These are phyloP conservation scores for Cicer arietinum DNA, from an alignment of 306 rosid genomes.

Conservation along the genomic window DNA sequence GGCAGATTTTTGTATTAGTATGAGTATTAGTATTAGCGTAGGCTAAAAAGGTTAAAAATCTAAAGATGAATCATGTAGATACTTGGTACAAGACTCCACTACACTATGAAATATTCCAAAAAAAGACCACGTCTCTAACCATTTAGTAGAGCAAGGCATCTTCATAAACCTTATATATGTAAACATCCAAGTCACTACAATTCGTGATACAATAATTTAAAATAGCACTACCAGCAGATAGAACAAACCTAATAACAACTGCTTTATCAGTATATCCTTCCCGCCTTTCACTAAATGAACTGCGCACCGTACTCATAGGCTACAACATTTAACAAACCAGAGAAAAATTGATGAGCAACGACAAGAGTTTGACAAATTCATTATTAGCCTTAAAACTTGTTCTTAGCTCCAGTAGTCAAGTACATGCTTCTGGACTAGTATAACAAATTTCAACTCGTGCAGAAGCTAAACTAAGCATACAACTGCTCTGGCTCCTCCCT, in stretches of 20 bases:
- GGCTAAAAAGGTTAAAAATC: neutral
- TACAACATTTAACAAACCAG: conserved; percentile 49
- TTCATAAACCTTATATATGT: conserved; percentile 9
- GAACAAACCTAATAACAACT: conserved; percentile 76
- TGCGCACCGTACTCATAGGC: conserved; percentile 88
- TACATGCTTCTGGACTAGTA: conserved; percentile 6
- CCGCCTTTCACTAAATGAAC: conserved; percentile 77
- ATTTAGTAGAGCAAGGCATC: conserved; percentile 18
- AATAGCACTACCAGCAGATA: conserved; percentile 34
- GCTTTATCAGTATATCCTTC: conserved; percentile 96
- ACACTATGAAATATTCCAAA: conserved; percentile 8
- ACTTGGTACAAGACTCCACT: conserved; percentile 2
- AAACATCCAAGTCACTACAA: conserved; percentile 7
- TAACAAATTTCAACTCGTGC: neutral
- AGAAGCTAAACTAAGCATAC: conserved; percentile 33
- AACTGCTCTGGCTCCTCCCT: conserved; percentile 35
- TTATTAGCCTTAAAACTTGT: conserved; percentile 35
- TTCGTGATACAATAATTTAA: conserved; percentile 19
- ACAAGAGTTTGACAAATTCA: conserved; percentile 37
- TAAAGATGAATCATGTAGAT: neutral
- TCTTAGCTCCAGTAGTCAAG: conserved; percentile 5
- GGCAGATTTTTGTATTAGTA: neutral
- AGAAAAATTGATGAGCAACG: conserved; percentile 42
- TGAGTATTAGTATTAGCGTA: neutral
- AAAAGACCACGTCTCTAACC: conserved; percentile 7